phyloP scores from a whole-genome alignment of 257 asterid genomes.

The Solanum bukasovii region DNA sequence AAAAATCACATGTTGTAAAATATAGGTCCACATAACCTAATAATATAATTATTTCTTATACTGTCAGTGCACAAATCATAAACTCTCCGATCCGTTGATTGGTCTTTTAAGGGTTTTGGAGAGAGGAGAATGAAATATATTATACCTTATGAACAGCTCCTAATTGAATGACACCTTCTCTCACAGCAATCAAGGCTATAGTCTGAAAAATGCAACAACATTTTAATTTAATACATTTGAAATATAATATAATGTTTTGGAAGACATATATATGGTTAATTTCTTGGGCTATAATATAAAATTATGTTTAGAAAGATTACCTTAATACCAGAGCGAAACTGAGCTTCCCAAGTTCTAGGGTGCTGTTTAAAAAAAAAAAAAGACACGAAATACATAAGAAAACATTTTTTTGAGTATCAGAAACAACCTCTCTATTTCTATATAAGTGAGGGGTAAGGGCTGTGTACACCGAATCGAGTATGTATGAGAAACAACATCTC shows the following conservation, averaged over 20 bases:
- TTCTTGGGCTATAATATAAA: background rate
- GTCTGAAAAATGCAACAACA: conserved; percentile 33
- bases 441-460: too few species aligned
- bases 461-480: accelerated
- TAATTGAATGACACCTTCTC: conserved; percentile 95
- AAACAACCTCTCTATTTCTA: background rate
- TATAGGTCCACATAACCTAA: background rate
- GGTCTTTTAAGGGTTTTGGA: background rate
- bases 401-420: background rate
- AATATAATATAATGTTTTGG: background rate
- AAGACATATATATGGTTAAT: background rate
- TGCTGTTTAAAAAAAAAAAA: conserved; percentile 33
- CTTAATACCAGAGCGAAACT: conserved; percentile 93
- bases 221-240: background rate
- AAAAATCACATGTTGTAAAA: background rate
- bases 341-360: conserved; percentile 99
- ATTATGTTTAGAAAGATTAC: conserved; percentile 15
- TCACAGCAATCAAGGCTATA: conserved; percentile 93
- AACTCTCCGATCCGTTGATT: background rate
- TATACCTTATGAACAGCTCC: conserved; percentile 88
- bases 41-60: too few species aligned
- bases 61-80: background rate
- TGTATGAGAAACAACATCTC: background rate
- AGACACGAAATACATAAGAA: background rate
- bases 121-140: background rate